These are phyloP conservation scores for Lachnum nothofagi DNA, from an alignment of 2,329 filamentous ascomycete genomes.

Conservation along the genomic window DNA sequence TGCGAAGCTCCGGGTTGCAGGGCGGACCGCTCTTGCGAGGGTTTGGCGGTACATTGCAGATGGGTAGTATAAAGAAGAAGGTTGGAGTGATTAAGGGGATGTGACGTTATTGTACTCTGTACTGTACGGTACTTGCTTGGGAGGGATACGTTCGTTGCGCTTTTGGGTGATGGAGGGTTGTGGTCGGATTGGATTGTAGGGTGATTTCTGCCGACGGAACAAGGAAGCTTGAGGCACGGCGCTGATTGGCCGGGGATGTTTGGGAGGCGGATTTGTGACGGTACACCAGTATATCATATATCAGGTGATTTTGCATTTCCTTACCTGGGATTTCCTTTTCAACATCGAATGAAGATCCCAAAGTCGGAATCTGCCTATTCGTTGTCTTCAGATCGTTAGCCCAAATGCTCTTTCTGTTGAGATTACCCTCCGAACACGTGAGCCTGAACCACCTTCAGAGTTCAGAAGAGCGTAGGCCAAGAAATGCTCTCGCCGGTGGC, in stretches of 20 bases:
- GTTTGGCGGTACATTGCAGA: conserved; percentile 62
- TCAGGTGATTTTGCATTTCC: conserved; percentile 6
- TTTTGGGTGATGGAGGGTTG: conserved; percentile 23
- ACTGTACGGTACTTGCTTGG: too few relatives aligned
- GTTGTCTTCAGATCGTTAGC: too few relatives aligned
- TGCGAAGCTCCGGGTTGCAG: conserved; percentile 42
- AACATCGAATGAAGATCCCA: too few relatives aligned
- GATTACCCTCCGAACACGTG: conserved; percentile 1
- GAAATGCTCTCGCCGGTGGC: not conserved
- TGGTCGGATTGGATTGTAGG: conserved; percentile 17
- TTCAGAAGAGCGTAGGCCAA: not conserved
- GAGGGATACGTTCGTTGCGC: too few relatives aligned
- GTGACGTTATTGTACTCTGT: conserved; percentile 15
- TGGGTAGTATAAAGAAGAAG: conserved; percentile 13
- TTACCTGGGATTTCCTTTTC: too few relatives aligned
- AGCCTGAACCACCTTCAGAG: too few relatives aligned
- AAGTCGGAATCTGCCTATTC: too few relatives aligned
- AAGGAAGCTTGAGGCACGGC: not conserved
- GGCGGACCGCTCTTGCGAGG: conserved; percentile 46
- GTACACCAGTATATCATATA: conserved; percentile 1
- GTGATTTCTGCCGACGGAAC: conserved; percentile 18
- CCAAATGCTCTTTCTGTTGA: too few relatives aligned
- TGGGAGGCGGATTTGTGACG: not conserved
- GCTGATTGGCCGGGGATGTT: conserved; percentile 5
- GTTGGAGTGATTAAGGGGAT: conserved; percentile 11